phyloP scores from a whole-genome alignment of 805 yeast species.

The Cyberlindnera maritima region DNA sequence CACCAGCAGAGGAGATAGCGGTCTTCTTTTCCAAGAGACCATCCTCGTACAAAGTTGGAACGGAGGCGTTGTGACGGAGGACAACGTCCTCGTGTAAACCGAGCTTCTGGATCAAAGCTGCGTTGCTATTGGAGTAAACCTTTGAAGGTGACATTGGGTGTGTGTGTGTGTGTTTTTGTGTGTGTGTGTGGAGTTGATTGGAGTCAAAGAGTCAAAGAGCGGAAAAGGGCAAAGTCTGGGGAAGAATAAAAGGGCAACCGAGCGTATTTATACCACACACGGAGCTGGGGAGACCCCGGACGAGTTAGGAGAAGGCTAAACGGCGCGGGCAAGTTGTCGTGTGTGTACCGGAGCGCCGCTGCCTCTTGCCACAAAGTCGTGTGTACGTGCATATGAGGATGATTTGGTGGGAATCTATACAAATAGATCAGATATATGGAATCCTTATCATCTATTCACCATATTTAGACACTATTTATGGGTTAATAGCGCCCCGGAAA shows the following conservation, averaged over 20 bases:
- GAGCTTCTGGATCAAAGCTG: slow-evolving; percentile 30
- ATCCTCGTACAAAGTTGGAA: slow-evolving; percentile 92
- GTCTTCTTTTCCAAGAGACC: slow-evolving; percentile 89
- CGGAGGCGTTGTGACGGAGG: slow-evolving; percentile 88
- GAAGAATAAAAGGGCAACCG: slow-evolving; percentile 1
- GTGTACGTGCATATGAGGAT: not conserved
- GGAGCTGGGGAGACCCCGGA: slow-evolving; percentile 9
- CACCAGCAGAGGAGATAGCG: slow-evolving; percentile 89
- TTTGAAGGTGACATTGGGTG: slow-evolving; percentile 29
- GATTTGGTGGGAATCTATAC: not conserved
- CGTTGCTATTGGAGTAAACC: slow-evolving; percentile 17
- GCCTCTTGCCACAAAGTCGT: not conserved
- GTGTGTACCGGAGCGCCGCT: not conserved
- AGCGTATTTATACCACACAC: slow-evolving; percentile 8
- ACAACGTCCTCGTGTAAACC: slow-evolving; percentile 59
- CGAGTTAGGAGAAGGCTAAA: slow-evolving; percentile 11
- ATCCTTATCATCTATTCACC: not conserved
- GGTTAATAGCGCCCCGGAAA: not conserved
- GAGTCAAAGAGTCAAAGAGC: slow-evolving; percentile 4
- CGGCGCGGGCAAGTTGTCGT: slow-evolving; percentile 6
- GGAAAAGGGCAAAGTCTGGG: not conserved
- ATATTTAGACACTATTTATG: not conserved
- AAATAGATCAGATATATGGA: not conserved
- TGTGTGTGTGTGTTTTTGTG: slow-evolving; percentile 1
- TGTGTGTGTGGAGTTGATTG: slow-evolving; percentile 1